These are phyloP conservation scores for Vicia villosa DNA, from an alignment of 306 rosid species.

Conservation along the genomic window DNA sequence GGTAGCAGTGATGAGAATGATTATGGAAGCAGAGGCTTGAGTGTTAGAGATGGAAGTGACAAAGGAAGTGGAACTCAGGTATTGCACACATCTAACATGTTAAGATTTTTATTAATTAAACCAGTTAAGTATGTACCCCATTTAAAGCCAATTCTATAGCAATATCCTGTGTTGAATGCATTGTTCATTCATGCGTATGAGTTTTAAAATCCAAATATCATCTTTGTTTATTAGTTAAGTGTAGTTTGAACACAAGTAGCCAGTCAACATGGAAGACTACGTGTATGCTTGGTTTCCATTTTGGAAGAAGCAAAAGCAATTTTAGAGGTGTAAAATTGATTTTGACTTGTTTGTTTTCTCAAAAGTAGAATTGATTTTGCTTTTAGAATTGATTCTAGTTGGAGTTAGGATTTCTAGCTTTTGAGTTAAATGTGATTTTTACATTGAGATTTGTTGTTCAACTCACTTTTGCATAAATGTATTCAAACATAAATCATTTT, in stretches of 20 bases:
- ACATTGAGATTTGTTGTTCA: too few species aligned
- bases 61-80: slow-evolving; percentile 77
- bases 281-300: too few species aligned
- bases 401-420: too few species aligned
- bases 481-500: too few species aligned
- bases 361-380: too few species aligned
- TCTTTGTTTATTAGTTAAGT: slow-evolving; percentile 26
- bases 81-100: slow-evolving; percentile 27
- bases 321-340: too few species aligned
- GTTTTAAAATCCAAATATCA: slow-evolving; percentile 24
- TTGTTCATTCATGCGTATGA: slow-evolving; percentile 25
- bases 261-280: slow-evolving; percentile 14
- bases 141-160: slow-evolving; percentile 2
- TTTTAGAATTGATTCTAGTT: too few species aligned
- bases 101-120: background rate
- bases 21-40: slow-evolving; percentile 54
- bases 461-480: too few species aligned
- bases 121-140: background rate
- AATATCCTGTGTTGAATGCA: slow-evolving; percentile 14
- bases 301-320: too few species aligned
- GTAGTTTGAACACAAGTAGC: background rate
- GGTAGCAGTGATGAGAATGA: slow-evolving; percentile 62
- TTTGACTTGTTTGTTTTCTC: too few species aligned
- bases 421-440: too few species aligned
- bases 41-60: slow-evolving; percentile 57